Evolutionary conservation across 306 rosid genomes (phyloP).

Genomic region (Bauhinia variegata): DNA sequence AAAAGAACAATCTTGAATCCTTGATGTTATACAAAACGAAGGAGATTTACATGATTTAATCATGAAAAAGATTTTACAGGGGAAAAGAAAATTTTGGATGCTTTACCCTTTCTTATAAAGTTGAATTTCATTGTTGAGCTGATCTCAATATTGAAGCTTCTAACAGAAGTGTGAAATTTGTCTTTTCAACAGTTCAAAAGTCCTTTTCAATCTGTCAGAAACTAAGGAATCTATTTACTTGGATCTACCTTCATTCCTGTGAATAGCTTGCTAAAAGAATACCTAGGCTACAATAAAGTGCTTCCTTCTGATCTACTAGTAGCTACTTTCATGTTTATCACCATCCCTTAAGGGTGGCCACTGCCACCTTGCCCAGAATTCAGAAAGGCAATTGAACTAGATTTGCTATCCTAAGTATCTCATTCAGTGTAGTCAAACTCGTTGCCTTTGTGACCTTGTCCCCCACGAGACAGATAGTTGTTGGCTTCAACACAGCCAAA

Average conservation of each 20-base stretch:
- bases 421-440: too few species aligned
- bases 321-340: neutral
- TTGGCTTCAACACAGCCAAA: too few species aligned
- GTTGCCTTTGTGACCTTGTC: too few species aligned
- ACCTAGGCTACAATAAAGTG: neutral
- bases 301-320: neutral
- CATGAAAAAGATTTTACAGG: neutral
- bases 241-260: too few species aligned
- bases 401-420: neutral
- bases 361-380: neutral
- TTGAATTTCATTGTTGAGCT: neutral
- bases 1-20: too few species aligned
- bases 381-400: neutral
- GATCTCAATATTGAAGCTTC: neutral
- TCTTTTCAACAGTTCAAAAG: neutral
- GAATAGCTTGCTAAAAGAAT: neutral
- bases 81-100: neutral
- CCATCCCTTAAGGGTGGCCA: neutral
- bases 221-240: too few species aligned
- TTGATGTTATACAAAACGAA: too few species aligned
- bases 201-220: neutral
- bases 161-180: neutral
- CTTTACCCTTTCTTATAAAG: neutral
- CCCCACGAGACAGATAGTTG: too few species aligned
- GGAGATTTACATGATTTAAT: too few species aligned